Percentiles rank a stretch among this genome's conserved stretches.
phyloP scores from a whole-genome alignment of 139 green algal genomes.

The Yamagishiella unicocca region DNA sequence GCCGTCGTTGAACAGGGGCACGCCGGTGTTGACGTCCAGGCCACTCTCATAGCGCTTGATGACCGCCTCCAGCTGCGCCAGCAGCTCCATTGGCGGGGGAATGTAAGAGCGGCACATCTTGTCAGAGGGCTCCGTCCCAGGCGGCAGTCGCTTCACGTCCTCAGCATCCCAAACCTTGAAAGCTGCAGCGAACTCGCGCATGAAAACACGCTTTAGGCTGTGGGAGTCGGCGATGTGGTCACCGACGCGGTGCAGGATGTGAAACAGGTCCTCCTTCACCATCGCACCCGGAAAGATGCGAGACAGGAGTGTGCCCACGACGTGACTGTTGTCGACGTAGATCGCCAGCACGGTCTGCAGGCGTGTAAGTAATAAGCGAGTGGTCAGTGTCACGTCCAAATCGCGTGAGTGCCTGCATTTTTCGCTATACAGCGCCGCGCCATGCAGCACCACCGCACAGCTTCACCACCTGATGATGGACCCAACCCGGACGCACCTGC shows the following conservation, averaged over 20 bases:
- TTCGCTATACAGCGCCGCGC: too few species aligned
- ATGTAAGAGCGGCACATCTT: neutral
- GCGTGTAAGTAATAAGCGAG: too few species aligned
- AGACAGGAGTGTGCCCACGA: neutral
- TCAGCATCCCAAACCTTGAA: neutral
- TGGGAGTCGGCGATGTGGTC: too few species aligned
- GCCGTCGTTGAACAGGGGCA: neutral
- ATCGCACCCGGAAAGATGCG: neutral
- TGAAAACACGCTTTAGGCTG: too few species aligned
- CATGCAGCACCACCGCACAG: too few species aligned
- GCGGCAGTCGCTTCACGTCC: neutral
- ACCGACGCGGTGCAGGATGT: neutral
- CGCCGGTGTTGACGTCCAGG: neutral
- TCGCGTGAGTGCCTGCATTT: too few species aligned
- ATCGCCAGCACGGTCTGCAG: too few species aligned
- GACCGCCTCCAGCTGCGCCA: neutral
- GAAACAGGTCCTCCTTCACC: conserved; percentile 8
- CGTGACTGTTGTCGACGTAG: conserved; percentile 5
- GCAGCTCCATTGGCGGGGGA: neutral
- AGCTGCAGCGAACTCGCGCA: neutral
- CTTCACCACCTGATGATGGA: too few species aligned
- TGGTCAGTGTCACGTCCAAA: too few species aligned
- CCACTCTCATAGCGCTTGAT: neutral
- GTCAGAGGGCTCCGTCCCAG: neutral
- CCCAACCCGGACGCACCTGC: too few species aligned